Percentiles rank a stretch among this genome's conserved stretches.
These are phyloP conservation scores for Talaromyces adpressus DNA, from an alignment of 495 filamentous ascomycete species.

Conservation along the genomic window DNA sequence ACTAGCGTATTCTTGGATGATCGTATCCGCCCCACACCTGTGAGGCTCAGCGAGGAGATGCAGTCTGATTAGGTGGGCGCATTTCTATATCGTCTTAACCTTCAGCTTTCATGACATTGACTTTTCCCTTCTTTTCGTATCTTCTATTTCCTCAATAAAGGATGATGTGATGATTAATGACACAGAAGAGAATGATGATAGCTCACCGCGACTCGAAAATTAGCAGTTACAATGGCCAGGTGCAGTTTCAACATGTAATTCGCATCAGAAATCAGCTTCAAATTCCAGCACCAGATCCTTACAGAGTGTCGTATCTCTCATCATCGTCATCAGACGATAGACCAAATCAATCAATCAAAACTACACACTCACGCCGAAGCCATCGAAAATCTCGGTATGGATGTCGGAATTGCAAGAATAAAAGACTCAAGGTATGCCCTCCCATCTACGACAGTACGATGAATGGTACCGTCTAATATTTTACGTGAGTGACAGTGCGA, in stretches of 20 bases:
- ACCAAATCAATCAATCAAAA: not conserved
- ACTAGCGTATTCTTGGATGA: not conserved
- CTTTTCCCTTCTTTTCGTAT: not conserved
- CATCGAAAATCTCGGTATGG: slow-evolving; percentile 41
- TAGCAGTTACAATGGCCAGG: not conserved
- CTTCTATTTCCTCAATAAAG: not conserved
- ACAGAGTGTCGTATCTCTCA: not conserved
- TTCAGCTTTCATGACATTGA: not conserved
- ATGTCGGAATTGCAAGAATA: slow-evolving; percentile 41
- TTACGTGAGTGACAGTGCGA: slow-evolving; percentile 31
- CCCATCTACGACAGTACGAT: not conserved
- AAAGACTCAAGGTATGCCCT: slow-evolving; percentile 37
- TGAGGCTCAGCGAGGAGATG: not conserved
- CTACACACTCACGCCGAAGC: slow-evolving; percentile 21
- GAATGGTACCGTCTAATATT: not conserved
- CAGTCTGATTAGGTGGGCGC: not conserved
- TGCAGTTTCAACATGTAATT: not conserved
- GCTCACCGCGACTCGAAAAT: not conserved
- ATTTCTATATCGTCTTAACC: not conserved
- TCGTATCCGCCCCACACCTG: not conserved
- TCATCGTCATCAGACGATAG: not conserved
- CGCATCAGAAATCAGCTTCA: not conserved
- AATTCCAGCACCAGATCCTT: not conserved
- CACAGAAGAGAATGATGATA: not conserved
- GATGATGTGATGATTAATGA: not conserved